phyloP scores from a whole-genome alignment of 1,284 basidiomycete species.

The Microbotryum violaceum region DNA sequence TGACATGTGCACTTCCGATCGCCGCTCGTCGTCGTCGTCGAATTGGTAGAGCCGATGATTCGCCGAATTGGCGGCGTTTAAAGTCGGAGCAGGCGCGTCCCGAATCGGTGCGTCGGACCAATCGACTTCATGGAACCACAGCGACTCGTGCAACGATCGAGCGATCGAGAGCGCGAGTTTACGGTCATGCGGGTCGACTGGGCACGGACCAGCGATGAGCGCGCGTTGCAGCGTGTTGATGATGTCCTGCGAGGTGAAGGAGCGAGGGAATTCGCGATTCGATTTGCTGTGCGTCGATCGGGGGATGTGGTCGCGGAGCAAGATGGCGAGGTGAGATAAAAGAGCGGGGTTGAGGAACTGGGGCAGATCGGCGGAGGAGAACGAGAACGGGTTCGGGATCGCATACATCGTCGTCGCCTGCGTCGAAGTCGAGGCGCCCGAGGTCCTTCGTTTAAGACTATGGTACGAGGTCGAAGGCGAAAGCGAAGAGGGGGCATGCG shows the following conservation, averaged over 20 bases:
- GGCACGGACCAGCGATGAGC: not conserved
- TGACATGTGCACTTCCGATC: not conserved
- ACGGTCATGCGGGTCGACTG: constrained; percentile 52
- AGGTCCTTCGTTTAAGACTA: too few species aligned
- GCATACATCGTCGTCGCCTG: too few species aligned
- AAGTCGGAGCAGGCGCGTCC: not conserved
- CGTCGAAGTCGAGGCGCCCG: too few species aligned
- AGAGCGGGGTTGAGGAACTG: constrained; percentile 72
- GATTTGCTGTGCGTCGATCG: constrained; percentile 81
- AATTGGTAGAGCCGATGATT: constrained; percentile 21
- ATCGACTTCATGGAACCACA: constrained; percentile 88
- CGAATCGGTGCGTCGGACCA: constrained; percentile 4
- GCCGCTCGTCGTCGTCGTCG: constrained; percentile 46
- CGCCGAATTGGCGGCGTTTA: constrained; percentile 61
- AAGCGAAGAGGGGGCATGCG: too few species aligned
- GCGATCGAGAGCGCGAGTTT: constrained; percentile 77
- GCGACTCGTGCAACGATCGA: constrained; percentile 76
- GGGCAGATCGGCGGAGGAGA: not conserved
- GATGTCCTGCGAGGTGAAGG: constrained; percentile 86
- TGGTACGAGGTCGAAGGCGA: too few species aligned
- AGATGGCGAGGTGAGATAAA: constrained; percentile 78
- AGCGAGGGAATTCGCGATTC: constrained; percentile 72
- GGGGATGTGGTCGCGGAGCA: constrained; percentile 76
- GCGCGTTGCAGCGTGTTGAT: constrained; percentile 56
- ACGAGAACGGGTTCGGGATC: too few species aligned